Evolutionary conservation across 805 yeast genomes (phyloP).

Genomic region (Pichia deserticola): DNA sequence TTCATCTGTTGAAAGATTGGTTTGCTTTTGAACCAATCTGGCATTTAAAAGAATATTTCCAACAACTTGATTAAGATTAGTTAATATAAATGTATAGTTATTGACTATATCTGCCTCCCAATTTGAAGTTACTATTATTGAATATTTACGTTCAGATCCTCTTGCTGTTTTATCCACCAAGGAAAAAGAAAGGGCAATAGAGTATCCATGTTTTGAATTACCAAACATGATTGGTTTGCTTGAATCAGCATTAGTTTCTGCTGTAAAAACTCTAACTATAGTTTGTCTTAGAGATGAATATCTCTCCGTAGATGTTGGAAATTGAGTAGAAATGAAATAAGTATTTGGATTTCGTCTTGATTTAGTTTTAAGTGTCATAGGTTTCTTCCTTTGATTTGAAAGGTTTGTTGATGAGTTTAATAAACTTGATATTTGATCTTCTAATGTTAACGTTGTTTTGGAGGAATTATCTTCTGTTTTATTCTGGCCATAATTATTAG

Average conservation of each 20-base stretch:
- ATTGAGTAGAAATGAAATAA: slow-evolving; percentile 49
- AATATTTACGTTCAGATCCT: slow-evolving; percentile 66
- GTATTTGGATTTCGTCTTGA: slow-evolving; percentile 12
- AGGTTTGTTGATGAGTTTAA: not conserved
- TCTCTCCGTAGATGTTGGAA: slow-evolving; percentile 44
- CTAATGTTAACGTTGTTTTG: slow-evolving; percentile 1
- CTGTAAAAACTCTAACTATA: slow-evolving; percentile 57
- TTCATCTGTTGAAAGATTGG: slow-evolving; percentile 10
- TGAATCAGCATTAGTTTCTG: slow-evolving; percentile 55
- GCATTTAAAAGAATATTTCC: slow-evolving; percentile 30
- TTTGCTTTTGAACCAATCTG: not conserved
- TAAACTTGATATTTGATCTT: slow-evolving; percentile 6
- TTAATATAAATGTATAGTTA: slow-evolving; percentile 45
- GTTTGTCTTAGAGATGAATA: slow-evolving; percentile 52
- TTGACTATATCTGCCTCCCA: slow-evolving; percentile 43
- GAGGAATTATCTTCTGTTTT: not conserved
- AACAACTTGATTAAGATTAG: slow-evolving; percentile 35
- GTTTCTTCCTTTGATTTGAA: not conserved
- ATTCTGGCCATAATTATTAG: no score
- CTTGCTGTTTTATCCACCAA: slow-evolving; percentile 58
- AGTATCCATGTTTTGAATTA: slow-evolving; percentile 53
- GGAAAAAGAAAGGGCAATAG: slow-evolving; percentile 54
- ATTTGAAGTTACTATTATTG: slow-evolving; percentile 51
- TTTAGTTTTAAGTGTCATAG: slow-evolving; percentile 9
- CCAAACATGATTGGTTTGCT: slow-evolving; percentile 58